phyloP scores from a whole-genome alignment of 495 filamentous ascomycete species.

The Aspergillus funiculosus region DNA sequence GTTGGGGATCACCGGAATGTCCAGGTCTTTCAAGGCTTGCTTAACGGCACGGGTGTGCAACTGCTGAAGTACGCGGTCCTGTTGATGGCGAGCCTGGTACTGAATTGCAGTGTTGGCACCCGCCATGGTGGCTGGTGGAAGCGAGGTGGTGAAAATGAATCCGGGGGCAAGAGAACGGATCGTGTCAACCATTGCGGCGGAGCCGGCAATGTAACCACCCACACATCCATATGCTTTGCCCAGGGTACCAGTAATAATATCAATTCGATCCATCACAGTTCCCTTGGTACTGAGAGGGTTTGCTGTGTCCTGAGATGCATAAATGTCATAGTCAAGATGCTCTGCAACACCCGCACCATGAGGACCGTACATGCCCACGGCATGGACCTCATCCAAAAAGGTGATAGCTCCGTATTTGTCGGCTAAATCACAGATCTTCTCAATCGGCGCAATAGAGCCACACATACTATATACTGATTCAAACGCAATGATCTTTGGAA shows the following conservation, averaged over 20 bases:
- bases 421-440: conserved; percentile 89
- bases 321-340: conserved; percentile 82
- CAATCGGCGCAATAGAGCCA: conserved; percentile 91
- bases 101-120: conserved; percentile 88
- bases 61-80: conserved; percentile 86
- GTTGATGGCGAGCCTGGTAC: conserved; percentile 74
- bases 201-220: conserved; percentile 94
- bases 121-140: conserved; percentile 95
- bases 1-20: conserved; percentile 98
- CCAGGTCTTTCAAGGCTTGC: conserved; percentile 61
- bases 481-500: conserved; percentile 97
- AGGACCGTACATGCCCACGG: conserved; percentile 98
- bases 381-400: conserved; percentile 97
- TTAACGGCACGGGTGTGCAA: conserved; percentile 93
- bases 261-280: conserved; percentile 89
- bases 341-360: conserved; percentile 95
- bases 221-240: conserved; percentile 98
- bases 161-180: conserved; percentile 92
- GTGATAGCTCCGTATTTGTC: conserved; percentile 97
- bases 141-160: conserved; percentile 97
- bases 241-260: conserved; percentile 95
- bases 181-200: conserved; percentile 83
- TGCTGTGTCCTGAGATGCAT: conserved; percentile 53
- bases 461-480: conserved; percentile 99
- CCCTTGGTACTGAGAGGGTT: conserved; percentile 56